These are phyloP conservation scores for Yarrowia porcina DNA, from an alignment of 805 yeast genomes.

Conservation along the genomic window DNA sequence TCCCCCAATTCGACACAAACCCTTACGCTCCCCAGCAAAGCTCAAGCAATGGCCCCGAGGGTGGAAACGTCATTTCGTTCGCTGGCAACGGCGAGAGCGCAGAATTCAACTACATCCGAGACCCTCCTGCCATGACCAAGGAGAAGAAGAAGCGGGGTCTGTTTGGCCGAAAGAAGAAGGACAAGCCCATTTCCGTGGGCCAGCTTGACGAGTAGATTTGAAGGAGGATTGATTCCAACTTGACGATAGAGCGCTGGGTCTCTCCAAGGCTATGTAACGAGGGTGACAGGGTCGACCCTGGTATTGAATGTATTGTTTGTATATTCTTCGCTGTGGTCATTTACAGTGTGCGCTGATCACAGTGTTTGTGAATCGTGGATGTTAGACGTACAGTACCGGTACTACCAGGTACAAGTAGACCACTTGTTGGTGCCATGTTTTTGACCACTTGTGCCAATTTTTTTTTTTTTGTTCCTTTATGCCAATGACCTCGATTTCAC, in stretches of 20 bases:
- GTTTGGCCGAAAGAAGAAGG: constrained; percentile 67
- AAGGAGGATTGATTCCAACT: neutral
- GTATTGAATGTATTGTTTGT: neutral
- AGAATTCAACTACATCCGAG: constrained; percentile 43
- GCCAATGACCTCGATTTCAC: too few species aligned
- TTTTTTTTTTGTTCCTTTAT: too few species aligned
- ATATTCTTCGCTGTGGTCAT: neutral
- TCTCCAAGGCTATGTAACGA: neutral
- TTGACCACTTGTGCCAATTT: too few species aligned
- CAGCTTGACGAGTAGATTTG: constrained; percentile 16
- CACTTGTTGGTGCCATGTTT: too few species aligned
- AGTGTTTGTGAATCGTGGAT: too few species aligned
- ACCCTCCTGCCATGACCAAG: constrained; percentile 48
- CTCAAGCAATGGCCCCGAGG: constrained; percentile 27
- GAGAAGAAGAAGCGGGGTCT: constrained; percentile 72
- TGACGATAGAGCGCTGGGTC: neutral
- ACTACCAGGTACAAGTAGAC: too few species aligned
- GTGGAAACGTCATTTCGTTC: constrained; percentile 34
- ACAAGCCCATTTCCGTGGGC: constrained; percentile 3
- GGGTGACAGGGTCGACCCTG: neutral
- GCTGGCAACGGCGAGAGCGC: constrained; percentile 39
- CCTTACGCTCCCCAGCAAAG: constrained; percentile 35
- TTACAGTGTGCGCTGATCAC: too few species aligned
- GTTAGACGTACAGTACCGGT: too few species aligned
- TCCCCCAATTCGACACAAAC: constrained; percentile 52